Base-by-base conservation (phyloP, 2,329 filamentous ascomycete species). In the Sclerotinia nivalis region DNA sequence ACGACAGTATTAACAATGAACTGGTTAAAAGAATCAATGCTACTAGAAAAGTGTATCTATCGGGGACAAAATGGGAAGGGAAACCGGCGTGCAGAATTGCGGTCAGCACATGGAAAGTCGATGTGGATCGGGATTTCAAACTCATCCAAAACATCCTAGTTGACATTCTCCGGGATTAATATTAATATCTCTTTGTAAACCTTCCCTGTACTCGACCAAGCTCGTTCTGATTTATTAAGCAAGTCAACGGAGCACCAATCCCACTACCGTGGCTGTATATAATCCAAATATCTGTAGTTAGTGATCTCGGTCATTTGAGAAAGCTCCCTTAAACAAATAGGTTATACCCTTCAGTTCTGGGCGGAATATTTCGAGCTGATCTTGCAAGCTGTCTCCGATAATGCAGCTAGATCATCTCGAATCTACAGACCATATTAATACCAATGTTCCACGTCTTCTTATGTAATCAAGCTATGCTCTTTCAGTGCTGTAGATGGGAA, bases 81-180 rank as follows among this genome's bases (percentile, higher is more conserved):
- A 81, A 83, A 69, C 86, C 89, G 69, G 94, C 94, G 12, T 91
- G 89, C 71, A 85, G 95, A n/a, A 87, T 97, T 74, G 94, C 95
- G 0, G 88, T 97, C 55, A 91, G 91, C 52, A 97, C 92, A 76
- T 97, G 93, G 93, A 87, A 87, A 79, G 90, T 92, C 2, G 85
- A 94, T 76, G 84, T 89, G 0, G 84, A 88, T 61, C 84, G 85
- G 71, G 93, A 97, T 77, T 81, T 90, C 71, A 81, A 80, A 28
- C 78, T 93, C n/a, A 86, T 96, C 22, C 85, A 82, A 71, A 81
- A 84, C 7, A 88, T 94, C 4, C 79, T 97, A 75, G 81, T 74
- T 50, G 70, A 62, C 6, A 69, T 71, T 40, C 55, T 72, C 13
- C 69, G 9, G 20, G 18, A 37, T 43, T 45, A 28, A 34, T 10